Conservation (phyloP, 192 early-diverging fungal genomes). For the Ambispora gerdemannii region DNA sequence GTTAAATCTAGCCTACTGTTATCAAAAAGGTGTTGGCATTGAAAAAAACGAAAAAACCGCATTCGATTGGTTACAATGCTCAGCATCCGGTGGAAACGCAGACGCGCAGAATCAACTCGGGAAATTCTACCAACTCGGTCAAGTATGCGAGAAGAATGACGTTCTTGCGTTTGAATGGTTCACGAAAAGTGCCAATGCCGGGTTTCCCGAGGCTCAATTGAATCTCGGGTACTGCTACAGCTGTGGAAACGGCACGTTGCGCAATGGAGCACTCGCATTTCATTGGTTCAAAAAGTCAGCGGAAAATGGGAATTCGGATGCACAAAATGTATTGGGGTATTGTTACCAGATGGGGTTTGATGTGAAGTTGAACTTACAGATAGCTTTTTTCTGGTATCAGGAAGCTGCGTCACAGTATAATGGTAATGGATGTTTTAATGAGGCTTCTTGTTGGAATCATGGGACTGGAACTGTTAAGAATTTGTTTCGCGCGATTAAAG, state of each 20-base stretch:
- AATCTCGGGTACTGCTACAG: slow-evolving; percentile 59
- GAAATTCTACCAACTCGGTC: slow-evolving; percentile 70
- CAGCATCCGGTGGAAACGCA: slow-evolving; percentile 70
- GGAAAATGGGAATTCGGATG: slow-evolving; percentile 68
- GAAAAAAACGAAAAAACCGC: slow-evolving; percentile 55
- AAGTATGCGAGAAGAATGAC: slow-evolving; percentile 66
- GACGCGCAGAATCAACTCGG: slow-evolving; percentile 84
- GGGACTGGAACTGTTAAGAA: too few relatives aligned
- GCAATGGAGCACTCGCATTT: slow-evolving; percentile 45
- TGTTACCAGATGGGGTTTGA: too few relatives aligned
- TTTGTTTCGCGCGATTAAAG: too few relatives aligned
- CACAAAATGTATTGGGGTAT: too few relatives aligned
- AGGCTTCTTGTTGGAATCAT: too few relatives aligned
- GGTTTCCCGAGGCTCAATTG: slow-evolving; percentile 53
- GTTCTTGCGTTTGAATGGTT: slow-evolving; percentile 62
- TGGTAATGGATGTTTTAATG: too few relatives aligned
- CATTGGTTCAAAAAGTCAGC: slow-evolving; percentile 67
- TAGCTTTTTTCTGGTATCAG: too few relatives aligned
- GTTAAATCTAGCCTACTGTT: slow-evolving; percentile 76
- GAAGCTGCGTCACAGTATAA: too few relatives aligned
- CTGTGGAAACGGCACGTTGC: slow-evolving; percentile 53
- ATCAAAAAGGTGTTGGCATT: slow-evolving; percentile 74
- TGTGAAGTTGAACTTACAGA: too few relatives aligned
- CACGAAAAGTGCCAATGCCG: slow-evolving; percentile 48
- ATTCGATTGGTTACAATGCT: slow-evolving; percentile 59